Percentiles rank a stretch among this genome's conserved stretches.
Evolutionary conservation across 306 rosid species (phyloP).

Genomic region (Quercus alba): DNA sequence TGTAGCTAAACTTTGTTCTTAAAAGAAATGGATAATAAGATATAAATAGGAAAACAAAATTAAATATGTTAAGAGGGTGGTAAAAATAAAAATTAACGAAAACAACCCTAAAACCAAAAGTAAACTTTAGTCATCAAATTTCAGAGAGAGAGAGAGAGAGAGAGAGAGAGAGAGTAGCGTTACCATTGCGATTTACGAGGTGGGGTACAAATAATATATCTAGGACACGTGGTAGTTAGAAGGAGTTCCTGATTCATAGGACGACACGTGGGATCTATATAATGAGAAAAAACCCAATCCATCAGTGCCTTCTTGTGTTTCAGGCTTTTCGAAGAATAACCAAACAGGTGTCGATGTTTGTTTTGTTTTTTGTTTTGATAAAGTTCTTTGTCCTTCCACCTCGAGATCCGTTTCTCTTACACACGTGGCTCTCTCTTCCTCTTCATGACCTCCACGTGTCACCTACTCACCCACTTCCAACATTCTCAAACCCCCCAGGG

Average conservation of each 20-base stretch:
- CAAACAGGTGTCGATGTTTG: constrained; percentile 28
- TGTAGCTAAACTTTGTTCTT: too few species aligned
- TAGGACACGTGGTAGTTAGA: constrained; percentile 16
- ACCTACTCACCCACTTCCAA: neutral
- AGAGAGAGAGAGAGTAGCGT: constrained; percentile 6
- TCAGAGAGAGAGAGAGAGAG: neutral
- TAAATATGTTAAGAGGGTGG: too few species aligned
- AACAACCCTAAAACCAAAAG: too few species aligned
- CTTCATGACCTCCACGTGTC: constrained; percentile 39
- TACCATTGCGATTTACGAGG: neutral
- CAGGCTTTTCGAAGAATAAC: neutral
- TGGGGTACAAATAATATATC: neutral
- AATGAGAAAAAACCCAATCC: neutral
- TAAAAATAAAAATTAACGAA: too few species aligned
- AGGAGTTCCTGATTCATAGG: neutral
- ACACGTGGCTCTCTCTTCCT: constrained; percentile 30
- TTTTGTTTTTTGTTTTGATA: neutral
- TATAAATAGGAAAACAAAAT: too few species aligned
- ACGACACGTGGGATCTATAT: constrained; percentile 40
- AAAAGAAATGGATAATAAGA: too few species aligned
- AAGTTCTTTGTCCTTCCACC: constrained; percentile 20
- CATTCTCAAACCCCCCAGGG: neutral
- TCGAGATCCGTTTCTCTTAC: constrained; percentile 3
- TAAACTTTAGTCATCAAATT: too few species aligned
- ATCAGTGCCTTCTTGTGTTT: too few species aligned